Evolutionary conservation across 176 grass and related monocot species (phyloP).

Genomic region (Themeda triandra): DNA sequence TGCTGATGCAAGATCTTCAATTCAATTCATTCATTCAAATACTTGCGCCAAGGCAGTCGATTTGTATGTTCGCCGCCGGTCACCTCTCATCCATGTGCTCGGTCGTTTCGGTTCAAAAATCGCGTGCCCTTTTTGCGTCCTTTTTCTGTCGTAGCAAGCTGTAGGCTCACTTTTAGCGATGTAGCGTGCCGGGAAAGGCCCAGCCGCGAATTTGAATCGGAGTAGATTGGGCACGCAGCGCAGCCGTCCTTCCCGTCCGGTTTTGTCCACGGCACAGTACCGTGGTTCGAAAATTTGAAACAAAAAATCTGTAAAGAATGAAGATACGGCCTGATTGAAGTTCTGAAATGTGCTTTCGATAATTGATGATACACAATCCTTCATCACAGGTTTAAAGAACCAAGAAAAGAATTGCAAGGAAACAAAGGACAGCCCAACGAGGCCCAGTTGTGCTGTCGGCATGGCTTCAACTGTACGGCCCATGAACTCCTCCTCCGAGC

Average conservation of each 20-base stretch:
- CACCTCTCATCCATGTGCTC: neutral
- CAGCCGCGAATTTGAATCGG: neutral
- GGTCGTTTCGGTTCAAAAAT: slow-evolving; percentile 24
- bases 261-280: neutral
- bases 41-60: neutral
- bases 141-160: slow-evolving; percentile 14
- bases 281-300: slow-evolving; percentile 39
- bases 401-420: neutral
- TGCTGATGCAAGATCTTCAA: neutral
- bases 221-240: neutral
- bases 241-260: neutral
- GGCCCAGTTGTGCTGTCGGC: neutral
- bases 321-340: neutral
- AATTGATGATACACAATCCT: neutral
- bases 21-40: neutral
- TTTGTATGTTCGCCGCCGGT: neutral
- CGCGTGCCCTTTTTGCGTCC: neutral
- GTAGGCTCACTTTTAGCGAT: slow-evolving; percentile 41
- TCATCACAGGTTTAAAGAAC: neutral
- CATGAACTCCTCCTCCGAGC: no score
- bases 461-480: neutral
- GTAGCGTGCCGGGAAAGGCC: slow-evolving; percentile 5
- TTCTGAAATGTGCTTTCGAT: neutral
- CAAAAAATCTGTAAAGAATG: neutral
- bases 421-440: neutral